A percentile compares a stretch with the other conserved stretches of the same genome.
These are phyloP conservation scores for Glycyrrhiza uralensis DNA, from an alignment of 306 rosid genomes.

Conservation along the genomic window DNA sequence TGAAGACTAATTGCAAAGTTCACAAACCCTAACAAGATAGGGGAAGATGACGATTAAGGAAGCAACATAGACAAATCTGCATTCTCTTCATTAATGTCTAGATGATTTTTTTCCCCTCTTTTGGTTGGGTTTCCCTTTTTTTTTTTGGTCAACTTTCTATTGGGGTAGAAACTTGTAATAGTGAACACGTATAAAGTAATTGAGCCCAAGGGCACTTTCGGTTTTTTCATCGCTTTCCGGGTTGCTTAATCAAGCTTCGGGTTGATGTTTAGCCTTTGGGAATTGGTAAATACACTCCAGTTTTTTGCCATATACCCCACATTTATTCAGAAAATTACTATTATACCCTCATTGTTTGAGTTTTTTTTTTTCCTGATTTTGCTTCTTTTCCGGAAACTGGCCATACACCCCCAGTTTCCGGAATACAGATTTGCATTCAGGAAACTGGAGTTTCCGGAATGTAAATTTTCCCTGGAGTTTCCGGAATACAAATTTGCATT, in stretches of 20 bases:
- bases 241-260: neutral
- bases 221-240: neutral
- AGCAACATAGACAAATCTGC: conserved; percentile 35
- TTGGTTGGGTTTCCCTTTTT: neutral
- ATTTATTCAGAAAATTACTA: no score
- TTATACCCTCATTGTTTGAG: no score
- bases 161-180: neutral
- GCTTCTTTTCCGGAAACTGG: no score
- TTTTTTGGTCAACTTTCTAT: conserved; percentile 10
- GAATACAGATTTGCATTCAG: no score
- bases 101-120: neutral
- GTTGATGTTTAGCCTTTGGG: neutral
- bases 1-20: conserved; percentile 21
- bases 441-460: no score
- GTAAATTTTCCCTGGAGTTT: no score
- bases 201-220: conserved; percentile 26
- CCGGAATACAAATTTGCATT: no score
- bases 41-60: conserved; percentile 29
- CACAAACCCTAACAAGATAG: conserved; percentile 34
- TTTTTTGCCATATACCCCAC: no score
- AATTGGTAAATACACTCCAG: no score
- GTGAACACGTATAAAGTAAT: neutral
- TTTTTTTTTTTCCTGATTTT: no score
- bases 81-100: conserved; percentile 24
- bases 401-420: no score